Conservation (phyloP, 495 filamentous ascomycete species). For the Trichoderma asperelloides region DNA sequence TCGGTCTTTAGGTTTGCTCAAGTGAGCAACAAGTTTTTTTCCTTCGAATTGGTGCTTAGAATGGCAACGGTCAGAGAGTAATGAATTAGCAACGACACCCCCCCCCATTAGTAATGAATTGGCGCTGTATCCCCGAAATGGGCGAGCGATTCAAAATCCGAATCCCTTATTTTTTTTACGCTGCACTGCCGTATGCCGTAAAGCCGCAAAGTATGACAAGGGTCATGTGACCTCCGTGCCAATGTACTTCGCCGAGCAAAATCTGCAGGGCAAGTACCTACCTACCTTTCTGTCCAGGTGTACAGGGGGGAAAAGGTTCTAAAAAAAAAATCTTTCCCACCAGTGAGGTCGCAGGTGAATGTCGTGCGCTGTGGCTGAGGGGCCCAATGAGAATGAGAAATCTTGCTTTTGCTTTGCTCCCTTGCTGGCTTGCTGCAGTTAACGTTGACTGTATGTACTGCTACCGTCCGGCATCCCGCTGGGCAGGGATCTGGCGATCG, state of each 20-base stretch:
- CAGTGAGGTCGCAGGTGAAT: neutral
- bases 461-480: neutral
- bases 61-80: neutral
- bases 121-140: too few relatives aligned
- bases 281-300: too few relatives aligned
- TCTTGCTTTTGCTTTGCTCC: neutral
- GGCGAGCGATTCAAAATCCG: too few relatives aligned
- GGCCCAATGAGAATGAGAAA: constrained; percentile 4
- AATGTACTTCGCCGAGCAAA: neutral
- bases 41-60: neutral
- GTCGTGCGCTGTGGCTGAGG: neutral
- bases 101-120: neutral
- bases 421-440: too few relatives aligned
- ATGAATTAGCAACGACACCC: neutral
- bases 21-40: too few relatives aligned
- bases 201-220: neutral
- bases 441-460: too few relatives aligned
- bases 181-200: too few relatives aligned
- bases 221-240: neutral
- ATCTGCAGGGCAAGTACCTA: too few relatives aligned
- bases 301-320: neutral
- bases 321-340: neutral
- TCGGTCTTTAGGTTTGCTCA: neutral
- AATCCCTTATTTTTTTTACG: too few relatives aligned
- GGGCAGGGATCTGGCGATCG: neutral